Percentiles rank a stretch among this genome's conserved stretches.
phyloP scores from a whole-genome alignment of 306 rosid species.

The Fragaria nilgerrensis region DNA sequence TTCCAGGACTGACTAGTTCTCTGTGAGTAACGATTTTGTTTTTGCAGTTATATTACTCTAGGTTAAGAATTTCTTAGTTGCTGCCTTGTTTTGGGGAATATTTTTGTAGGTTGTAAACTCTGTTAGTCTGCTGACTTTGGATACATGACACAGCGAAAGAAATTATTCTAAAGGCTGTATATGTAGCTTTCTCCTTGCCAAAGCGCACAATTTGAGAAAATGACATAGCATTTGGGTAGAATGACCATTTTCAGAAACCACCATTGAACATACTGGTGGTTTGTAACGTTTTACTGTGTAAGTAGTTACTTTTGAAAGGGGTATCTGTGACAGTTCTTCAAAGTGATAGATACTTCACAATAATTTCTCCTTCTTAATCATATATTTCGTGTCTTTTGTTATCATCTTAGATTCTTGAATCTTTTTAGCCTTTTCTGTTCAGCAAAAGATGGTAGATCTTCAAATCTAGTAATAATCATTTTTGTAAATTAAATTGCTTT shows the following conservation, averaged over 20 bases:
- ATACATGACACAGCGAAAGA: constrained; percentile 36
- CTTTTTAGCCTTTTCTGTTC: background rate
- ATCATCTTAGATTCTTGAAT: background rate
- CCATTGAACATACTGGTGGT: constrained; percentile 9
- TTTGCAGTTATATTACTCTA: constrained; percentile 31
- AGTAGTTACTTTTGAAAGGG: constrained; percentile 19
- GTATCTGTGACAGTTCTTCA: background rate
- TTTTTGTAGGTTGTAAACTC: constrained; percentile 55
- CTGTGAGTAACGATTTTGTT: constrained; percentile 15
- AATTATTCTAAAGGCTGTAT: constrained; percentile 40
- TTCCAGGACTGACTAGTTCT: constrained; percentile 17
- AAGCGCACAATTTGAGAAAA: constrained; percentile 17
- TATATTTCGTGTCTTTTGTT: background rate
- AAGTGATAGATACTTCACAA: background rate
- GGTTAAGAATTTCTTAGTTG: constrained; percentile 23
- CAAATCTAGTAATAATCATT: background rate
- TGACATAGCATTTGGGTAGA: background rate
- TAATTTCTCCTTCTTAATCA: background rate
- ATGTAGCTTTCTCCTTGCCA: constrained; percentile 14
- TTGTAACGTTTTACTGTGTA: constrained; percentile 14
- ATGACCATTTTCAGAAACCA: constrained; percentile 16
- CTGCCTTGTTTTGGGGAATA: constrained; percentile 31
- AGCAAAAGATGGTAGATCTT: background rate
- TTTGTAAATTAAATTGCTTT: background rate
- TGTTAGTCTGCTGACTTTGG: constrained; percentile 43